Evolutionary conservation across 768 basidiomycete species (phyloP).

Genomic region (Podaxis sp.): DNA sequence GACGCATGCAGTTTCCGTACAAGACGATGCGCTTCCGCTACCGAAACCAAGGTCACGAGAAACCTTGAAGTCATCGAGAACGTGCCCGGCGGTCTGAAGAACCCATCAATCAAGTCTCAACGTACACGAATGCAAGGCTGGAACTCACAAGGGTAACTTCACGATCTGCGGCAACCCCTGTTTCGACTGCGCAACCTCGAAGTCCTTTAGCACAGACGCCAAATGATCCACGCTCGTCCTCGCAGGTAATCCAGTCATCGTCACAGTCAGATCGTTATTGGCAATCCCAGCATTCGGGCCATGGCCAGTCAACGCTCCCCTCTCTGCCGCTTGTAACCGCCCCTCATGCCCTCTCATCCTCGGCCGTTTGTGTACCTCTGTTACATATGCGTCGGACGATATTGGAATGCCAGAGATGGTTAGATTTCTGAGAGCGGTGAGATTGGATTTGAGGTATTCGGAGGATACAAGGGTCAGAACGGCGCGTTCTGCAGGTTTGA

Average conservation of each 20-base stretch:
- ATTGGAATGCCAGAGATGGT: slow-evolving; percentile 37
- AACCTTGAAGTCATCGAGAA: slow-evolving; percentile 49
- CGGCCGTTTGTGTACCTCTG: not conserved
- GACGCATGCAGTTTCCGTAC: slow-evolving; percentile 62
- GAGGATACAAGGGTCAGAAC: slow-evolving; percentile 49
- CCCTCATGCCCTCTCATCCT: slow-evolving; percentile 25
- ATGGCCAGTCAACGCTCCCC: slow-evolving; percentile 27
- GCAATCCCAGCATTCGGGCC: slow-evolving; percentile 51
- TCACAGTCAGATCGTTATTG: slow-evolving; percentile 49
- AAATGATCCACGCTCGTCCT: slow-evolving; percentile 32
- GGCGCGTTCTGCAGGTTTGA: slow-evolving; percentile 56
- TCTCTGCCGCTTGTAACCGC: slow-evolving; percentile 21
- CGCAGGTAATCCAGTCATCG: slow-evolving; percentile 59
- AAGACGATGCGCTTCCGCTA: slow-evolving; percentile 66
- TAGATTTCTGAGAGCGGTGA: slow-evolving; percentile 38
- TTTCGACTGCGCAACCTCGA: slow-evolving; percentile 34
- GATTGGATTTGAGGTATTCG: slow-evolving; percentile 35
- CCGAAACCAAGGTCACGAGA: slow-evolving; percentile 49
- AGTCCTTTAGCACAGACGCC: slow-evolving; percentile 36
- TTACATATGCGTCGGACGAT: not conserved
- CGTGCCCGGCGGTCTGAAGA: slow-evolving; percentile 26
- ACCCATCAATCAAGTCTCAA: not conserved
- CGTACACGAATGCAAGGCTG: not conserved
- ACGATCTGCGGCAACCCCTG: slow-evolving; percentile 40
- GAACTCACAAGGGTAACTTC: slow-evolving; percentile 47